Evolutionary conservation across 148 eudicot species (phyloP).

Genomic region (Amaranthus hypochondriacus): DNA sequence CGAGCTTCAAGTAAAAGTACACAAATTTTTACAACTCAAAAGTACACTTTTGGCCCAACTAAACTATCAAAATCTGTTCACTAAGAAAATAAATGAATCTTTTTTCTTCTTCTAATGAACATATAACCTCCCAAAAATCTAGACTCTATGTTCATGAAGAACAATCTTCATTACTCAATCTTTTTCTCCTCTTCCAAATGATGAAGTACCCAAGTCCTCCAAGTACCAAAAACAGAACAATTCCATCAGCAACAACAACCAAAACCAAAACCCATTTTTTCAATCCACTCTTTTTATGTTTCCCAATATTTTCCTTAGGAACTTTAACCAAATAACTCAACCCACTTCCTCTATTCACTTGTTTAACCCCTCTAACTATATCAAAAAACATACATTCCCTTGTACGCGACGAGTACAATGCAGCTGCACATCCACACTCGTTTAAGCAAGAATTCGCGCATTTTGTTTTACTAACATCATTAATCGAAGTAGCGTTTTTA

Average conservation of each 20-base stretch:
- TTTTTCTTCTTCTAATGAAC: background rate
- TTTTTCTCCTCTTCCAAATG: constrained; percentile 51
- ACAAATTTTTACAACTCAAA: background rate
- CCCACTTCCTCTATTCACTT: constrained; percentile 30
- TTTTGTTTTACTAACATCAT: constrained; percentile 30
- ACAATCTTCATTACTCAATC: constrained; percentile 20
- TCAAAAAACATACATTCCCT: constrained; percentile 54
- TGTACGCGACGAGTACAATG: constrained; percentile 29
- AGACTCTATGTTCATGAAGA: constrained; percentile 1
- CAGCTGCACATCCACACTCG: constrained; percentile 69
- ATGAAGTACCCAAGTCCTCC: constrained; percentile 64
- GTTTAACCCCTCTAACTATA: constrained; percentile 58
- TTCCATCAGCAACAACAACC: constrained; percentile 64
- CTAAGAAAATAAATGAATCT: background rate
- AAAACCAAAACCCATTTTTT: constrained; percentile 65
- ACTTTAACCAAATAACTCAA: constrained; percentile 67
- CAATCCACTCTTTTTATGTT: constrained; percentile 39
- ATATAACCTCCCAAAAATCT: background rate
- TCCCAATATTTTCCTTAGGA: constrained; percentile 34
- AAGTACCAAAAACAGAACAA: constrained; percentile 45
- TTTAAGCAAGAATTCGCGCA: constrained; percentile 49
- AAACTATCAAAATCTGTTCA: background rate
- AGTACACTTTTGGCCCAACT: background rate
- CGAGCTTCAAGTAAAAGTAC: background rate
- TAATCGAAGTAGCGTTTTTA: constrained; percentile 20